Evolutionary conservation across 495 filamentous ascomycete genomes (phyloP).

Genomic region (Thozetella sp.): DNA sequence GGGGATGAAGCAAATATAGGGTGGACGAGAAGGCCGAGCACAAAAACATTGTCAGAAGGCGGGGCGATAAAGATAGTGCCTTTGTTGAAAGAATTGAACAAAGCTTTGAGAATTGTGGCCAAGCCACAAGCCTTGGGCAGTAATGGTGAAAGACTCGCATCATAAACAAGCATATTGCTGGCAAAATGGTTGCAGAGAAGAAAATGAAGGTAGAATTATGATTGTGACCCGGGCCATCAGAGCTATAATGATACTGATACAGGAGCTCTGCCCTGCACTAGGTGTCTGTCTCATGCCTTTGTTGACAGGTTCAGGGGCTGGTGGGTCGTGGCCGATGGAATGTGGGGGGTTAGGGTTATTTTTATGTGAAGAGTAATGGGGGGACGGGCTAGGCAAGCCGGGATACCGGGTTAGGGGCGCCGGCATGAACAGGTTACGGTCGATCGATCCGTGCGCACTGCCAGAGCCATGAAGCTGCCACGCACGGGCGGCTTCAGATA

Average conservation of each 20-base stretch:
- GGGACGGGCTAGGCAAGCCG: background rate
- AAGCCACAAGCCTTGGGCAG: too few species aligned
- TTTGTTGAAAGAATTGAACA: too few species aligned
- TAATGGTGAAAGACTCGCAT: too few species aligned
- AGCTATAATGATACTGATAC: too few species aligned
- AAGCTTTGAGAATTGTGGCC: too few species aligned
- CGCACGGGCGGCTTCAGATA: conserved; percentile 3
- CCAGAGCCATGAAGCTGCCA: background rate
- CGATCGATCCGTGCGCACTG: background rate
- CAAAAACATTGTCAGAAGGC: background rate
- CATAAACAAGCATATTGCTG: too few species aligned
- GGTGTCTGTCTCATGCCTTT: background rate
- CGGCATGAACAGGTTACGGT: background rate
- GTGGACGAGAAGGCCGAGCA: background rate
- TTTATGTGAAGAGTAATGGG: background rate
- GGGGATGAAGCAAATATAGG: background rate
- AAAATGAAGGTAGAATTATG: too few species aligned
- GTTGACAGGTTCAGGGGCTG: background rate
- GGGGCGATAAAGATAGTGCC: too few species aligned
- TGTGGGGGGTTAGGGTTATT: conserved; percentile 5
- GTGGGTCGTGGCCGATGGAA: background rate
- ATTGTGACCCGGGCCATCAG: too few species aligned
- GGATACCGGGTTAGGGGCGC: background rate
- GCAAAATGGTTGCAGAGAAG: too few species aligned
- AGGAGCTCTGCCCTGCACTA: background rate